Evolutionary conservation across 441 rosid species (phyloP).

Genomic region (Arabidopsis lyrata): DNA sequence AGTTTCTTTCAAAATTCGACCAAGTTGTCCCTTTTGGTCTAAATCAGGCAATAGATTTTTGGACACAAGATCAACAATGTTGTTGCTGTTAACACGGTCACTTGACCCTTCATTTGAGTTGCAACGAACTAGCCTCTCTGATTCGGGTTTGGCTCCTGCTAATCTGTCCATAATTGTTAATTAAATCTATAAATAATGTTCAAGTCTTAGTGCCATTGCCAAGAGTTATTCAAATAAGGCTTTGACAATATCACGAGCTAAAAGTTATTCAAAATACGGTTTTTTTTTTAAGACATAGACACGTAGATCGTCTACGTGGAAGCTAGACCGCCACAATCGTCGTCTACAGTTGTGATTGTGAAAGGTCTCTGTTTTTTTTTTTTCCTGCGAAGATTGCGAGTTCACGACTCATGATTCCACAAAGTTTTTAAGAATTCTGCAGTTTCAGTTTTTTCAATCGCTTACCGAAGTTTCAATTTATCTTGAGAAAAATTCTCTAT

Average conservation of each 20-base stretch:
- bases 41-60: not conserved
- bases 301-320: constrained; percentile 42
- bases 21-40: not conserved
- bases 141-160: not conserved
- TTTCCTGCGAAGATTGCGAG: not conserved
- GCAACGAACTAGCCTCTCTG: not conserved
- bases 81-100: not conserved
- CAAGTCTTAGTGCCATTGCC: too few relatives aligned
- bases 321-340: constrained; percentile 37
- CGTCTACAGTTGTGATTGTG: not conserved
- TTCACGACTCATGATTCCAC: not conserved
- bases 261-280: too few relatives aligned
- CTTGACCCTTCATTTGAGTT: not conserved
- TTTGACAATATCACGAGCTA: not conserved
- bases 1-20: constrained; percentile 5
- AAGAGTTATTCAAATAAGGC: constrained; percentile 2
- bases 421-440: not conserved
- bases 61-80: not conserved
- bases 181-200: not conserved
- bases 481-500: not conserved
- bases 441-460: not conserved
- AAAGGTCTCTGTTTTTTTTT: not conserved
- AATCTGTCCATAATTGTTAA: not conserved
- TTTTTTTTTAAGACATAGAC: not conserved
- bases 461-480: constrained; percentile 12